Evolutionary conservation across 2,329 filamentous ascomycete species (phyloP).

Genomic region (Xylaria sp.): DNA sequence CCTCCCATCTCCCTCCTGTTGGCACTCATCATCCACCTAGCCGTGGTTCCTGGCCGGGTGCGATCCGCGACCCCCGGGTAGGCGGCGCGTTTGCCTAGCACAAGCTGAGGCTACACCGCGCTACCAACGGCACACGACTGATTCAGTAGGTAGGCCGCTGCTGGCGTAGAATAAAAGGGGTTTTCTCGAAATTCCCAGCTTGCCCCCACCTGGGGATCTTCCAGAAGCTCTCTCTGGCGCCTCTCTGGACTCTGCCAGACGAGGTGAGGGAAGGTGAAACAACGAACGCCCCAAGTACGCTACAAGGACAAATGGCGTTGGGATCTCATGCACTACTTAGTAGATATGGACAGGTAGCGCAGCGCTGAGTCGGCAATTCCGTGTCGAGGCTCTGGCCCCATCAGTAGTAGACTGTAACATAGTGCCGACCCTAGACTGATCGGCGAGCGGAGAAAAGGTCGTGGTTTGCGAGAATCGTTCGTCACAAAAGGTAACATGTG

Average conservation of each 20-base stretch:
- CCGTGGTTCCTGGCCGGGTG: conserved; percentile 34
- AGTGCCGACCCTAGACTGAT: background rate
- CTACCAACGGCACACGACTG: no score
- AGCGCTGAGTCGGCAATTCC: background rate
- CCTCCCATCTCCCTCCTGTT: background rate
- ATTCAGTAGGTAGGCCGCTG: no score
- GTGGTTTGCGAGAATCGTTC: conserved; percentile 33
- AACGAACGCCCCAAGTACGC: background rate
- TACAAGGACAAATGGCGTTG: background rate
- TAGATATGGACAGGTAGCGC: background rate
- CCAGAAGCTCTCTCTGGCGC: background rate
- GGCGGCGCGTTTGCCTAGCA: conserved; percentile 28
- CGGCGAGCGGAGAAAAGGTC: background rate
- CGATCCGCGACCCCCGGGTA: conserved; percentile 34
- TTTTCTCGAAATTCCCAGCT: conserved; percentile 20
- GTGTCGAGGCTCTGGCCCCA: background rate
- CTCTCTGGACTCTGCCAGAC: background rate
- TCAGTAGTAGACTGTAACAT: no score
- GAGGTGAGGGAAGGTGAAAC: background rate
- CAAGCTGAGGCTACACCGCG: conserved; percentile 22
- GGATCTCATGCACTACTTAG: background rate
- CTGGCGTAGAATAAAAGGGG: no score
- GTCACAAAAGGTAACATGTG: conserved; percentile 26
- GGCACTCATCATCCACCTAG: conserved; percentile 5
- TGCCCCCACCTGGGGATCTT: conserved; percentile 8